These are phyloP conservation scores for Chaetomium cochliodes DNA, from an alignment of 495 filamentous ascomycete species.

Conservation along the genomic window DNA sequence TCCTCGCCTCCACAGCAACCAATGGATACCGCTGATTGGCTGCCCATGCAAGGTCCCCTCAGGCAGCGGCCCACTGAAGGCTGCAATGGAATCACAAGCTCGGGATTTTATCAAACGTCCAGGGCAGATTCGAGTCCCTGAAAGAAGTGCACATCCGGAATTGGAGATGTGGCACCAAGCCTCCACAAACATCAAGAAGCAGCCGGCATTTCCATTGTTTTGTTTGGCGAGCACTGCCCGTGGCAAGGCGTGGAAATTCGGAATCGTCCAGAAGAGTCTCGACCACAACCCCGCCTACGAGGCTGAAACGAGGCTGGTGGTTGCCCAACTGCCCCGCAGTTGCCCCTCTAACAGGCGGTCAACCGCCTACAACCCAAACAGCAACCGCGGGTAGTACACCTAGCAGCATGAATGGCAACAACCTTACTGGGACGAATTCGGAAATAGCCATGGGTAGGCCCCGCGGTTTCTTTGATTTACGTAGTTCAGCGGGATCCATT, in stretches of 20 bases:
- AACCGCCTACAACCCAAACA: background rate
- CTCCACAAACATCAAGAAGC: background rate
- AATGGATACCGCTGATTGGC: slow-evolving; percentile 30
- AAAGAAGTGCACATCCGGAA: background rate
- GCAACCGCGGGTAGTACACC: background rate
- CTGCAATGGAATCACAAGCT: slow-evolving; percentile 19
- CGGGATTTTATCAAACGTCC: background rate
- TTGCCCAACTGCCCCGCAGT: slow-evolving; percentile 20
- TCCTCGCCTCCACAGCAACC: slow-evolving; percentile 34
- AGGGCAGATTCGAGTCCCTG: background rate
- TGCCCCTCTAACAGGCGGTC: slow-evolving; percentile 6
- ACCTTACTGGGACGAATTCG: background rate
- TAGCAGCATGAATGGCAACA: background rate
- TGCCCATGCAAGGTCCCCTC: slow-evolving; percentile 18
- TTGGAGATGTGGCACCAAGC: background rate
- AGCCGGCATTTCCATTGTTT: background rate
- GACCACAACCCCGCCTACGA: slow-evolving; percentile 24
- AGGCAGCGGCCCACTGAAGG: slow-evolving; percentile 31
- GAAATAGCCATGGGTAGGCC: background rate
- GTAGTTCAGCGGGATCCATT: no score
- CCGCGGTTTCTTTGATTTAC: background rate
- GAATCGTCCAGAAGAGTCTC: slow-evolving; percentile 29
- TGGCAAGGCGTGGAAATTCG: background rate
- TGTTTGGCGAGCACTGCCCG: background rate
- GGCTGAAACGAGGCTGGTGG: slow-evolving; percentile 38